A percentile compares a stretch with the other conserved stretches of the same genome.
Evolutionary conservation across 345 rosid genomes (phyloP).

Genomic region (Populus tremula): DNA sequence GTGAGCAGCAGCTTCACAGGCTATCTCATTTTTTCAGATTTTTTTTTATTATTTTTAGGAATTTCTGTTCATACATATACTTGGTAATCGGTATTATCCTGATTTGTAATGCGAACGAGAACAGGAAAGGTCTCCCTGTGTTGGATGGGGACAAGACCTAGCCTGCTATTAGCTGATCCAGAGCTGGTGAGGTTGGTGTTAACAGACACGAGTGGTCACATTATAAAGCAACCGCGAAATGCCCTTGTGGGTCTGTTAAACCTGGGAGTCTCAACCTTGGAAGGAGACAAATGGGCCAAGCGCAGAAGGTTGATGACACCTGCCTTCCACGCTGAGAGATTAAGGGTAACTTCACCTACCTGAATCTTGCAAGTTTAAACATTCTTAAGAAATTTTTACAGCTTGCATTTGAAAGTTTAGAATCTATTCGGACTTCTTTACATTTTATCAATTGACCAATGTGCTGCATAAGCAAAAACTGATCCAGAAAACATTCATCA

Average conservation of each 20-base stretch:
- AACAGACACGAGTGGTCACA: slow-evolving; percentile 44
- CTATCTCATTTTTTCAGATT: too few relatives aligned
- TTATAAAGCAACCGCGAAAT: slow-evolving; percentile 39
- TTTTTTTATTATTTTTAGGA: too few relatives aligned
- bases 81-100: too few relatives aligned
- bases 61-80: too few relatives aligned
- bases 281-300: slow-evolving; percentile 50
- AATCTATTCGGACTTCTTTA: too few relatives aligned
- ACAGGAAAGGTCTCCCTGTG: slow-evolving; percentile 44
- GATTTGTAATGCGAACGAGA: neutral
- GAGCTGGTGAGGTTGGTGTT: slow-evolving; percentile 40
- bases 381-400: too few relatives aligned
- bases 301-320: slow-evolving; percentile 45
- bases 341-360: too few relatives aligned
- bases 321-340: slow-evolving; percentile 44
- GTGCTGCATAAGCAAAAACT: too few relatives aligned
- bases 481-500: too few relatives aligned
- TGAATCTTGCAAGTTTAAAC: too few relatives aligned
- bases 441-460: too few relatives aligned
- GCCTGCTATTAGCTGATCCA: slow-evolving; percentile 42
- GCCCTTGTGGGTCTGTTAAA: slow-evolving; percentile 15
- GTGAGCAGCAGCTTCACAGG: slow-evolving; percentile 5
- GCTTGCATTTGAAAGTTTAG: too few relatives aligned
- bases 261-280: slow-evolving; percentile 36
- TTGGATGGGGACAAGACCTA: slow-evolving; percentile 48